Percentiles rank a stretch among this genome's conserved stretches.
phyloP scores from a whole-genome alignment of 257 asterid genomes.

The Gentiana macrophylla region DNA sequence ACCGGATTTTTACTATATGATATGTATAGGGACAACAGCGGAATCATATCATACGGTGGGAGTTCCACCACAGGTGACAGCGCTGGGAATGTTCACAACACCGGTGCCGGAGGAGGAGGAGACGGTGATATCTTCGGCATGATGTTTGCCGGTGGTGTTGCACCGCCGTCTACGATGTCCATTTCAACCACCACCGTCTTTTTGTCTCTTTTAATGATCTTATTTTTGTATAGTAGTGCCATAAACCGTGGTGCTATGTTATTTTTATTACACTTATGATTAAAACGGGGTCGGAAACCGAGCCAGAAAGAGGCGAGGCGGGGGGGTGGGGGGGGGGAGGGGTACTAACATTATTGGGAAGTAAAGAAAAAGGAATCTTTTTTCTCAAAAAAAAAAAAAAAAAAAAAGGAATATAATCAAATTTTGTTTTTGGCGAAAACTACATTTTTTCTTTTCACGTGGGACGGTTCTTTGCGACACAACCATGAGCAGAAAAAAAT shows the following conservation, averaged over 20 bases:
- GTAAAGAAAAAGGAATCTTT: neutral
- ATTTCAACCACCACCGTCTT: slow-evolving; percentile 27
- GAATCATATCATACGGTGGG: slow-evolving; percentile 47
- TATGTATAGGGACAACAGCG: slow-evolving; percentile 43
- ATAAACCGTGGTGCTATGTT: slow-evolving; percentile 33
- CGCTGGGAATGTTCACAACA: slow-evolving; percentile 19
- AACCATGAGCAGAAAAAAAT: no score
- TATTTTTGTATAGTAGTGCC: slow-evolving; percentile 24
- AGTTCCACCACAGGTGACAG: slow-evolving; percentile 41
- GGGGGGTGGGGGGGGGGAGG: no score
- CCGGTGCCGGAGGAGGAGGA: slow-evolving; percentile 24
- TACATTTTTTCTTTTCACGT: no score
- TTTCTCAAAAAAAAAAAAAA: slow-evolving; percentile 4
- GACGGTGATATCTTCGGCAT: slow-evolving; percentile 43
- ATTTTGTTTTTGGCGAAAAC: no score
- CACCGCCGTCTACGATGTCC: slow-evolving; percentile 31
- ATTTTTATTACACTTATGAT: slow-evolving; percentile 14
- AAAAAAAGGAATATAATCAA: neutral
- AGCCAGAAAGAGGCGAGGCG: no score
- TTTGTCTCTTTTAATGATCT: slow-evolving; percentile 35
- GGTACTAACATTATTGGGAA: slow-evolving; percentile 5
- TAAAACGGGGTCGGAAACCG: slow-evolving; percentile 11
- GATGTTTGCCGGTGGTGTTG: slow-evolving; percentile 59
- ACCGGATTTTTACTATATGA: no score
- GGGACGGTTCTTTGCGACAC: no score